These are phyloP conservation scores for Talaromyces sp. DNA, from an alignment of 2,329 filamentous ascomycete species.

Conservation along the genomic window DNA sequence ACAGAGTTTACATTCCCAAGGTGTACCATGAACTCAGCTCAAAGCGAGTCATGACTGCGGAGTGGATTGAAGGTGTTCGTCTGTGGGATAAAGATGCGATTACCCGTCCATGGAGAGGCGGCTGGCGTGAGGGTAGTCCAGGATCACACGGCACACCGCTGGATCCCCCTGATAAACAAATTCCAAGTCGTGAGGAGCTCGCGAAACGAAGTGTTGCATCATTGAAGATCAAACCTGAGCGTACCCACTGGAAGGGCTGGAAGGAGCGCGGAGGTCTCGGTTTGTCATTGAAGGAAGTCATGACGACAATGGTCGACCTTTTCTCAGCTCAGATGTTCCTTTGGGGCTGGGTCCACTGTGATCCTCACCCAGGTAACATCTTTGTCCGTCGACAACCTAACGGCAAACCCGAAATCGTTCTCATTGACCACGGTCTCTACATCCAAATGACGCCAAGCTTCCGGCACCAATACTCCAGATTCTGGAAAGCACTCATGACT, in stretches of 20 bases:
- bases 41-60: slow-evolving; percentile 82
- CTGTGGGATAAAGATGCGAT: slow-evolving; percentile 89
- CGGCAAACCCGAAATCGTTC: slow-evolving; percentile 82
- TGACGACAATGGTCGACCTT: slow-evolving; percentile 93
- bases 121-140: slow-evolving; percentile 70
- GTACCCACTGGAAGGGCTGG: slow-evolving; percentile 71
- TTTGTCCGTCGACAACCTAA: slow-evolving; percentile 82
- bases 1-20: slow-evolving; percentile 81
- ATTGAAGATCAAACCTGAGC: slow-evolving; percentile 72
- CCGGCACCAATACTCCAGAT: slow-evolving; percentile 77
- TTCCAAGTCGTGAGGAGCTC: slow-evolving; percentile 46
- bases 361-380: slow-evolving; percentile 96
- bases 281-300: slow-evolving; percentile 76
- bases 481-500: slow-evolving; percentile 92
- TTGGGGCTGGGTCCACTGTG: slow-evolving; percentile 92
- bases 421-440: slow-evolving; percentile 97
- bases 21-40: slow-evolving; percentile 81
- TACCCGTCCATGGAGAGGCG: slow-evolving; percentile 72
- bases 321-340: slow-evolving; percentile 99
- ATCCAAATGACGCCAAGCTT: slow-evolving; percentile 84
- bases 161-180: slow-evolving; percentile 49
- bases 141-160: slow-evolving; percentile 69
- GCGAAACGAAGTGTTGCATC: slow-evolving; percentile 24
- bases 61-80: slow-evolving; percentile 95
- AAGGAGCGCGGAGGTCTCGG: slow-evolving; percentile 77